Percentiles rank a stretch among this genome's conserved stretches.
These are phyloP conservation scores for Diospyros kaki DNA, from an alignment of 148 eudicot species.

Conservation along the genomic window DNA sequence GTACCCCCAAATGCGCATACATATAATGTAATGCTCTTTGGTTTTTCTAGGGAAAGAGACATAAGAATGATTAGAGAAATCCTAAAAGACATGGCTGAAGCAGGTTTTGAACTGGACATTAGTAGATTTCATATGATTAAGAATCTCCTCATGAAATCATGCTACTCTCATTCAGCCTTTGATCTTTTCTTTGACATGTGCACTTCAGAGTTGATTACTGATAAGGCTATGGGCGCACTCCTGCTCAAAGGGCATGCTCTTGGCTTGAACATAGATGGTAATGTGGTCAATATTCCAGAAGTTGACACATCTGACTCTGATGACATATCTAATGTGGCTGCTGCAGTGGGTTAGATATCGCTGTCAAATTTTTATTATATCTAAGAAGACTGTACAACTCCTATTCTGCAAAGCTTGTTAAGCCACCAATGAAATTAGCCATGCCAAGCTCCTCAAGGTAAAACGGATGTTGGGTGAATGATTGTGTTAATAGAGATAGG, in stretches of 20 bases:
- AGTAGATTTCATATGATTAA: constrained; percentile 20
- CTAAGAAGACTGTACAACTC: neutral
- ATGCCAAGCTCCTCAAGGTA: constrained; percentile 5
- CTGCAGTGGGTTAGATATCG: constrained; percentile 20
- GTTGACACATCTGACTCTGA: constrained; percentile 21
- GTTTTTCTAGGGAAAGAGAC: constrained; percentile 38
- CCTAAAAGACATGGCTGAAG: constrained; percentile 36
- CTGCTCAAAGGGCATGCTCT: constrained; percentile 21
- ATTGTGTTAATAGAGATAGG: neutral
- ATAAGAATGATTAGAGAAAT: constrained; percentile 28
- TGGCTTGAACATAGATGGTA: constrained; percentile 15
- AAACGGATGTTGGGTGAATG: neutral
- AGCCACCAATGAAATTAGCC: neutral
- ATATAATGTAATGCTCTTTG: constrained; percentile 31
- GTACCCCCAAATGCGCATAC: constrained; percentile 32
- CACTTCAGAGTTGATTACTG: constrained; percentile 28
- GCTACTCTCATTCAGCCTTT: constrained; percentile 12
- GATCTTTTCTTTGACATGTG: constrained; percentile 27
- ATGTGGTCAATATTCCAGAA: constrained; percentile 8
- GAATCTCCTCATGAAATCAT: constrained; percentile 17
- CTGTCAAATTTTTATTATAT: neutral
- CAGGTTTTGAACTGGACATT: constrained; percentile 22
- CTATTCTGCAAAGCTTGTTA: neutral
- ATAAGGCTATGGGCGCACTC: constrained; percentile 21
- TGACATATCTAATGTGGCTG: constrained; percentile 27